Conservation (phyloP, 73 alveolate species). For the Uronychia setigera region DNA sequence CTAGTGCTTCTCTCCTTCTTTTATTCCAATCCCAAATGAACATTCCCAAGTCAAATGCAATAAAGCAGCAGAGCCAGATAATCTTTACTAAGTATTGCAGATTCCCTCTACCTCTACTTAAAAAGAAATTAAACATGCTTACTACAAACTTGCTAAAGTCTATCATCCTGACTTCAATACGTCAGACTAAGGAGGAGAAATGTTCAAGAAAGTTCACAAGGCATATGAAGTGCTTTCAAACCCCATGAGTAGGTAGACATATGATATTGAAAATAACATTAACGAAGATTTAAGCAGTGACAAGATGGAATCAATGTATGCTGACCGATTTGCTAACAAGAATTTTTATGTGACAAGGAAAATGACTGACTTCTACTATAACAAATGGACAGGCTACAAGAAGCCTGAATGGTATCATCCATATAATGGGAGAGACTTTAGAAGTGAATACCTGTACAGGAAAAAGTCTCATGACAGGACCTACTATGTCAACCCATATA, state of each 20-base stretch:
- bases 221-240: conserved; percentile 71
- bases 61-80: not conserved
- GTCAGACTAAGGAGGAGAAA: conserved; percentile 65
- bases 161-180: conserved; percentile 94
- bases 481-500: conserved; percentile 47
- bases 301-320: conserved; percentile 32
- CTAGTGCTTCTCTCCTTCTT: too few relatives aligned
- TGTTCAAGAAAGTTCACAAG: conserved; percentile 72
- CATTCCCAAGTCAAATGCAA: not conserved
- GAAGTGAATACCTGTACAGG: conserved; percentile 61
- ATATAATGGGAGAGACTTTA: conserved; percentile 62
- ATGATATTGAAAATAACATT: conserved; percentile 60
- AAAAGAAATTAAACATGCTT: conserved; percentile 89
- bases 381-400: conserved; percentile 70
- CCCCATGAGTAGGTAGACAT: conserved; percentile 50
- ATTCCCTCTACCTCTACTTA: conserved; percentile 74
- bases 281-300: conserved; percentile 43
- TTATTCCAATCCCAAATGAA: not conserved
- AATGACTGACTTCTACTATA: conserved; percentile 58
- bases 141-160: conserved; percentile 89
- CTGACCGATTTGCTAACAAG: conserved; percentile 19
- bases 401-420: conserved; percentile 74
- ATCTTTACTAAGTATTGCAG: conserved; percentile 76
- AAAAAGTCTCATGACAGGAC: conserved; percentile 52
- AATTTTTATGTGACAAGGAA: conserved; percentile 52